Base-by-base conservation (phyloP, 1,284 basidiomycete genomes). In the Lignosus rhinocerotis region DNA sequence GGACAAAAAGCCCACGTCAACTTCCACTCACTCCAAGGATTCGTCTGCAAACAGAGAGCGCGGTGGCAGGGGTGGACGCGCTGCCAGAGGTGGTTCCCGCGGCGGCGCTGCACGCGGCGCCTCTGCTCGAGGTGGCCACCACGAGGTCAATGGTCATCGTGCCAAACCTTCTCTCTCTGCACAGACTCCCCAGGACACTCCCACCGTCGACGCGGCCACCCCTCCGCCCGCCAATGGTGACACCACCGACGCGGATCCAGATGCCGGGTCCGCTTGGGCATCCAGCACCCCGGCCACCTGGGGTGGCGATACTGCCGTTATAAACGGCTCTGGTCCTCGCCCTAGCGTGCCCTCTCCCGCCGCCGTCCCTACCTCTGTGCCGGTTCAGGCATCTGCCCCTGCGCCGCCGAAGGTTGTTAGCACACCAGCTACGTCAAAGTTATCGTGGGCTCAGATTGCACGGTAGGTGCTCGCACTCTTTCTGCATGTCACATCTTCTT, bases 381-480 rank as follows among this genome's bases (percentile, higher is more conserved):
- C 66, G 39, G 47, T 60, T 14, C 56, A 41, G 8, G 47, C 51
- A 42, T 41, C 19, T 32, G 2, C 45, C 10, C 41, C 45, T 12
- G 42, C 41, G 21, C 51, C 60, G 16, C 61, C 66, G 32, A 75
- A 74, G 59, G 69, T 64, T 9, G 70, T 76, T n/a, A 90, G 85
- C 73, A 77, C 79, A 7, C 87, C 87, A 48, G 83, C 84, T 34
- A 86, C 84, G 11, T 83, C 87, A 11, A 90, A 90, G 75, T 72
- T 88, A 57, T 90, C 90, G 41, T 91, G 90, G 89, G 90, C 90
- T 21, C 87, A 92, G 67, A 80, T 92, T 70, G 89, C 90, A 64
- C 78, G 85, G 89, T 86, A 70, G 17, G 80, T 77, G 48, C 17
- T 38, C 34, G 19, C 49, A 8, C 8, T 50, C 31, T 11, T 36